These are phyloP conservation scores for Pseudogymnoascus sp. DNA, from an alignment of 2,329 filamentous ascomycete species.

Conservation along the genomic window DNA sequence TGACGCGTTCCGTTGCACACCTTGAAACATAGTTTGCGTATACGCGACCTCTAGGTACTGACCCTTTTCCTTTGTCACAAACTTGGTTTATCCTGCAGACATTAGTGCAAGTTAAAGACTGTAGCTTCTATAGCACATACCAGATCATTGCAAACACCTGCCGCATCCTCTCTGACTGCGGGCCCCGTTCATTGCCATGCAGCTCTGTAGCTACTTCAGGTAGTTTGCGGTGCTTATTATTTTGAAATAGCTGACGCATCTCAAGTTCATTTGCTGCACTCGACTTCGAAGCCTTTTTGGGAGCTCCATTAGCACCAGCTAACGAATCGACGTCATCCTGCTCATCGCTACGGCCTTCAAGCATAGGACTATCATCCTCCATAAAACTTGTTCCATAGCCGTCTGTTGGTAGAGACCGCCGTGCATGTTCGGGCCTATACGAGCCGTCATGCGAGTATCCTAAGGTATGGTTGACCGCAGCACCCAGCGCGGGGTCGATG, in stretches of 20 bases:
- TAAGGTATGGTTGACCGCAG: constrained; percentile 39
- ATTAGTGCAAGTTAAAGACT: background rate
- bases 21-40: constrained; percentile 93
- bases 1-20: constrained; percentile 88
- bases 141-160: constrained; percentile 87
- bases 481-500: constrained; percentile 45
- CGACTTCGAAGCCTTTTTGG: constrained; percentile 55
- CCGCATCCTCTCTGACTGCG: constrained; percentile 74
- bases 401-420: constrained; percentile 50
- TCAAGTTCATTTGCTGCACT: constrained; percentile 77
- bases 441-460: constrained; percentile 37
- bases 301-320: constrained; percentile 37
- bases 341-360: constrained; percentile 49
- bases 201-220: constrained; percentile 70
- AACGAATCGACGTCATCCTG: constrained; percentile 51
- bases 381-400: constrained; percentile 49
- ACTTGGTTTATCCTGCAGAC: constrained; percentile 61
- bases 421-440: constrained; percentile 30
- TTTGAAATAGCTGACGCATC: constrained; percentile 67
- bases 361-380: constrained; percentile 52
- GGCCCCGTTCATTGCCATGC: constrained; percentile 71
- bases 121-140: constrained; percentile 42
- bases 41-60: constrained; percentile 85
- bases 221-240: constrained; percentile 60
- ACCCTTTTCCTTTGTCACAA: constrained; percentile 70